Base-by-base conservation (phyloP, 371 early-diverging fungal species). In the Dichotomocladium elegans region DNA sequence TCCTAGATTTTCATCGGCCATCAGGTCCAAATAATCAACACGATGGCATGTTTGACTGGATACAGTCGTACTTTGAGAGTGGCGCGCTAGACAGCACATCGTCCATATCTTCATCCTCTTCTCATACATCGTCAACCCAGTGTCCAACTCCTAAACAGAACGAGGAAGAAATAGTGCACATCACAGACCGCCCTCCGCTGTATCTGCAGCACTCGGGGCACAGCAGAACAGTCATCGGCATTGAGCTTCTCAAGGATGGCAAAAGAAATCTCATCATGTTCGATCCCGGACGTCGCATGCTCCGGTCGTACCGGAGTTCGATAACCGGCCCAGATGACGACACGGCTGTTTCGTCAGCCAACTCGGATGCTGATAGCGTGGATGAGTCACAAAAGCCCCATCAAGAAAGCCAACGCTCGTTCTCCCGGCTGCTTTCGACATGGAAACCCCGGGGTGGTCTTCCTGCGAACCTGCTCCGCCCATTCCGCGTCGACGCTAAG, bases 161-260 rank as follows among this genome's bases (percentile, higher is more conserved):
- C 51, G 27, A 14, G 19, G 21, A 40, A 25, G 30, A 53, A 11
- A 49, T 47, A 9, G 64, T 74, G 5, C 61, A 69, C 37, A 63
- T 74, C 26, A 87, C 85, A 1, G 51, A 70, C 22, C 72, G 71
- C 48, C 83, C 85, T 1, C 89, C 91, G 4, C 64, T 91, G 5
- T 91, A 89, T 58, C 66, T 88, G 27, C 91, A 91, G 61, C 83
- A 89, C 51, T 80, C 83, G 34, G 91, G 91, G 1, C 91, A 89
- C 44, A 86, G 87, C 51, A 60, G 83, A 14, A 87, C 87, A 0
- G 74, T 89, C 8, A 63, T 89, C 29, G 91, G 91, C 9, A 75
- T 87, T 4, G 88, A 88, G 55, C 12, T 78, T 26, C 50, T 74
- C 12, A 66, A 65, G 29, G 62, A 61, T 15, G 79, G 70, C 0